Percentiles rank a stretch among this genome's conserved stretches.
phyloP scores from a whole-genome alignment of 2,329 filamentous ascomycete genomes.

The Scopulariopsis brevicaulis region DNA sequence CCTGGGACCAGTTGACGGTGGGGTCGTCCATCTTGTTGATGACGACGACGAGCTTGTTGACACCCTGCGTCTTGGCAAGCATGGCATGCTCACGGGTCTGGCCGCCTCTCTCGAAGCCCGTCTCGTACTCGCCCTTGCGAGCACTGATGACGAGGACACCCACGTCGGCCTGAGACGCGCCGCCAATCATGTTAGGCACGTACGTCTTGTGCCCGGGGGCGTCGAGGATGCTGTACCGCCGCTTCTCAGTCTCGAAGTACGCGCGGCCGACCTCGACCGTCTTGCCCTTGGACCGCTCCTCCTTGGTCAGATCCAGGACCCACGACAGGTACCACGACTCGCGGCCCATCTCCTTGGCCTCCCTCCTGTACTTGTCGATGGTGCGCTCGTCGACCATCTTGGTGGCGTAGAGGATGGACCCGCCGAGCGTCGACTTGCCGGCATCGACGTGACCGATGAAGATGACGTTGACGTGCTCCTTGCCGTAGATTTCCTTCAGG shows the following conservation, averaged over 20 bases:
- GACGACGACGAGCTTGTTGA: conserved; percentile 88
- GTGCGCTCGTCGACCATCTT: conserved; percentile 99
- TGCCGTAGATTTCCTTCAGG: conserved; percentile 91
- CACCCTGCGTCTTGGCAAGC: conserved; percentile 94
- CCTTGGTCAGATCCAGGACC: conserved; percentile 94
- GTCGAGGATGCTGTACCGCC: conserved; percentile 91
- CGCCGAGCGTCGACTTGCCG: conserved; percentile 92
- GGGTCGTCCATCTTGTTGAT: conserved; percentile 99
- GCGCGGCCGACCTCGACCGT: conserved; percentile 94
- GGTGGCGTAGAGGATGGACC: conserved; percentile 82
- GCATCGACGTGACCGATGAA: conserved; percentile 98
- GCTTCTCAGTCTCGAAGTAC: conserved; percentile 94
- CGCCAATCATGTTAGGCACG: conserved; percentile 96
- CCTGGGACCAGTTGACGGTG: conserved; percentile 92
- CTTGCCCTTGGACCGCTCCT: conserved; percentile 93
- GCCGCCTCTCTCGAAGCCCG: conserved; percentile 90
- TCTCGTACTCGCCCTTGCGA: conserved; percentile 97
- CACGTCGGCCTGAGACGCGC: conserved; percentile 84
- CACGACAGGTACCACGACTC: conserved; percentile 99
- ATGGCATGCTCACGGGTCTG: conserved; percentile 97
- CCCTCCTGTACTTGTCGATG: conserved; percentile 94
- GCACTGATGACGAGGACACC: conserved; percentile 94
- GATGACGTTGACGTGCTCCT: conserved; percentile 87
- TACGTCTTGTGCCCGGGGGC: conserved; percentile 97
- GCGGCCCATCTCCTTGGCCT: conserved; percentile 90